Evolutionary conservation across 345 rosid genomes (phyloP).

Genomic region (Eucalyptus brandiana): DNA sequence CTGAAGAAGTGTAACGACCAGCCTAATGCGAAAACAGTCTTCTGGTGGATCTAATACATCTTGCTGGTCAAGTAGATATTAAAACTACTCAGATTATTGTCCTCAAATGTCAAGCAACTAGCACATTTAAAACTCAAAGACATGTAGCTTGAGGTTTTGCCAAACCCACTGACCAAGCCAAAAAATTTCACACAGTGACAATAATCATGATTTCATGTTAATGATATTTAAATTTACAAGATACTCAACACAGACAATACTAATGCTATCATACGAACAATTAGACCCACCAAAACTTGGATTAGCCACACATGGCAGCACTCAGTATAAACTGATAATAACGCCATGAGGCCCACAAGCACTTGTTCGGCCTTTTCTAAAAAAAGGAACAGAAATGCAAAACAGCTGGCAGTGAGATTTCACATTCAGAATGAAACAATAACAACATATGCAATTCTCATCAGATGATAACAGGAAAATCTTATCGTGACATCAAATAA

Average conservation of each 20-base stretch:
- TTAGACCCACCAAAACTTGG: not conserved
- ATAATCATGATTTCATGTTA: not conserved
- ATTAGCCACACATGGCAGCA: not conserved
- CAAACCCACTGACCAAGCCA: not conserved
- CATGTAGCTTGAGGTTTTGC: not conserved
- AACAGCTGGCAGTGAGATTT: not conserved
- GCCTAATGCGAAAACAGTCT: slow-evolving; percentile 93
- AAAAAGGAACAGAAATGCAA: not conserved
- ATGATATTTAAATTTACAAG: not conserved
- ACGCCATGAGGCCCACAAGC: not conserved
- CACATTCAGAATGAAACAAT: not conserved
- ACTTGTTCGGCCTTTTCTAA: not conserved
- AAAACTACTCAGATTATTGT: not conserved
- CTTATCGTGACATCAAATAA: not conserved
- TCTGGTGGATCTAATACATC: slow-evolving; percentile 89
- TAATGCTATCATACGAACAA: not conserved
- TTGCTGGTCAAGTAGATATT: slow-evolving; percentile 27
- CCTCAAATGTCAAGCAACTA: not conserved
- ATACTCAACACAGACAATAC: not conserved
- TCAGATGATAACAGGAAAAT: not conserved
- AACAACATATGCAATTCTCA: not conserved
- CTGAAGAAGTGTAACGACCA: slow-evolving; percentile 88
- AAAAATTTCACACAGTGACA: not conserved
- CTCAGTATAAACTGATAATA: not conserved
- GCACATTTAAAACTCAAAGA: not conserved